These are phyloP conservation scores for Lachnellula cervina DNA, from an alignment of 2,329 filamentous ascomycete genomes.

Conservation along the genomic window DNA sequence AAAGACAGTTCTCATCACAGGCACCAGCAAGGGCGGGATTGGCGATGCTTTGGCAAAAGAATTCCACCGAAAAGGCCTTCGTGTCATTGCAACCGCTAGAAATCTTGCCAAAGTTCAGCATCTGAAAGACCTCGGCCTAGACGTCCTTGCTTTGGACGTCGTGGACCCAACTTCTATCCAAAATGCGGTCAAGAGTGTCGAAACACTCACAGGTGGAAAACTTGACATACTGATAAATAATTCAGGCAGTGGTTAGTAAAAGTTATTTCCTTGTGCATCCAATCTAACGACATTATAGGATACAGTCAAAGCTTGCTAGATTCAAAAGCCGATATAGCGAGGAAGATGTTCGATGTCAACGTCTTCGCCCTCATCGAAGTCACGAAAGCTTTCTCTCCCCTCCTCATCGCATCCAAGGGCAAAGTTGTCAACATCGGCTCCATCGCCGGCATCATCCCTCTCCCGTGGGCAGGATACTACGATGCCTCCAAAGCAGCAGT, in stretches of 20 bases:
- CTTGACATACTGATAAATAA: constrained; percentile 42
- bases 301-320: constrained; percentile 21
- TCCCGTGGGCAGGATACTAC: constrained; percentile 13
- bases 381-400: constrained; percentile 24
- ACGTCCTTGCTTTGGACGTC: constrained; percentile 35
- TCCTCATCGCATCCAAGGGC: constrained; percentile 25
- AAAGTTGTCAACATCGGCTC: constrained; percentile 28
- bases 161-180: constrained; percentile 32
- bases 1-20: constrained; percentile 35
- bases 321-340: constrained; percentile 20
- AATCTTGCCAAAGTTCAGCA: constrained; percentile 32
- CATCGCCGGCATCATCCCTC: constrained; percentile 5
- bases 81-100: constrained; percentile 37
- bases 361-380: constrained; percentile 27
- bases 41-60: constrained; percentile 36
- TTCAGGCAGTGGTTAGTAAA: constrained; percentile 27
- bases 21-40: constrained; percentile 36
- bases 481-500: constrained; percentile 18
- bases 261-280: too few species aligned
- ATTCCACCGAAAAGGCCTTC: constrained; percentile 32
- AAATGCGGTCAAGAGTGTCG: constrained; percentile 29
- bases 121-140: constrained; percentile 22
- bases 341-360: constrained; percentile 29
- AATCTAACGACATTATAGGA: not conserved
- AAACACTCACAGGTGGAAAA: constrained; percentile 30